phyloP scores from a whole-genome alignment of 306 rosid genomes.

The Prunus kanzakura region DNA sequence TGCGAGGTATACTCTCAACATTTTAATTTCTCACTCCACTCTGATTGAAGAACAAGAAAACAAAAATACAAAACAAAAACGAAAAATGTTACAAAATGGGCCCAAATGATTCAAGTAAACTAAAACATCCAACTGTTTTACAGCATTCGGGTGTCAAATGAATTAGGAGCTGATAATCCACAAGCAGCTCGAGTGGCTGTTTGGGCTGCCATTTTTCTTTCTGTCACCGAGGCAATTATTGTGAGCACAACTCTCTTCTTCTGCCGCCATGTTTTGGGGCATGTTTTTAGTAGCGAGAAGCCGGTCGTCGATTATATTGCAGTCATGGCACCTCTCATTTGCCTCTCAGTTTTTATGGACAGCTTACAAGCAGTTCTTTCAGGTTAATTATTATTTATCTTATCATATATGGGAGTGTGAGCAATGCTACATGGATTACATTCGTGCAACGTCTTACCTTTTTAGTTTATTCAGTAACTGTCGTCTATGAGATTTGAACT shows the following conservation, averaged over 20 bases:
- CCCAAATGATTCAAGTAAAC: background rate
- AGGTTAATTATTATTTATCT: conserved; percentile 11
- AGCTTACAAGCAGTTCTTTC: conserved; percentile 34
- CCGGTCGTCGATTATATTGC: conserved; percentile 43
- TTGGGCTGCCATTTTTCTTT: conserved; percentile 32
- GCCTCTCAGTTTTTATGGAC: conserved; percentile 40
- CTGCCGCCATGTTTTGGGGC: conserved; percentile 37
- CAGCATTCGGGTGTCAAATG: conserved; percentile 69
- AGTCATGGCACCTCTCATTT: conserved; percentile 48
- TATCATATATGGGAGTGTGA: background rate
- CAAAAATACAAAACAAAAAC: too few species aligned
- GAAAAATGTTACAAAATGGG: too few species aligned
- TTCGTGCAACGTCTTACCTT: background rate
- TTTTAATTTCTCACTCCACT: background rate
- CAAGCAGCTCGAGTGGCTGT: conserved; percentile 40
- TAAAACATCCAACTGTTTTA: background rate
- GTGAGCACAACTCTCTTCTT: conserved; percentile 35
- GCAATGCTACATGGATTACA: background rate
- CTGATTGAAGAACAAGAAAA: too few species aligned
- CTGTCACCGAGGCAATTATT: conserved; percentile 34
- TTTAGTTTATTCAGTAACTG: too few species aligned
- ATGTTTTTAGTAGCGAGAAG: conserved; percentile 52
- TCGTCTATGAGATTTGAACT: too few species aligned
- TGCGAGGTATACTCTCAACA: conserved; percentile 40
- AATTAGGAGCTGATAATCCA: conserved; percentile 63